Evolutionary conservation across 2,329 filamentous ascomycete species (phyloP).

Genomic region (Torrubiellomyces zombiae): DNA sequence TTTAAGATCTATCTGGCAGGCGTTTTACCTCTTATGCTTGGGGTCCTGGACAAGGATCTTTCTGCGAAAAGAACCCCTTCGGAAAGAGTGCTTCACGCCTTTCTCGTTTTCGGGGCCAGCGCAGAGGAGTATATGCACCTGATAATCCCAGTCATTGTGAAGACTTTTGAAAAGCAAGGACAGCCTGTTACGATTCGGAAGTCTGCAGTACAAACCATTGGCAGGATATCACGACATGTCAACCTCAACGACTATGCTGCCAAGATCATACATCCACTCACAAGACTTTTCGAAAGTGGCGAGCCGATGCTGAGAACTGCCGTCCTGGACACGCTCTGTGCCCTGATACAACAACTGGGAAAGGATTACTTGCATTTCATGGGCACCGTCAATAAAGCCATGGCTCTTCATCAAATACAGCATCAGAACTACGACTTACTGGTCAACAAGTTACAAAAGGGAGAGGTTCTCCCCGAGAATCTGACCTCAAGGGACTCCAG

Average conservation of each 20-base stretch:
- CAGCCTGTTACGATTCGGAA: constrained; percentile 69
- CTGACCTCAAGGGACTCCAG: constrained; percentile 70
- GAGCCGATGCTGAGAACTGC: constrained; percentile 62
- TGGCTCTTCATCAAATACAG: constrained; percentile 64
- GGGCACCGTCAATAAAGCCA: constrained; percentile 76
- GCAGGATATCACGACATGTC: constrained; percentile 85
- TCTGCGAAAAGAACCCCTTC: constrained; percentile 64
- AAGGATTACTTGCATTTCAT: constrained; percentile 93
- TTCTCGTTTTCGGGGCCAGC: constrained; percentile 88
- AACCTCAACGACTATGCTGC: constrained; percentile 95
- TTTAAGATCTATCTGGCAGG: constrained; percentile 93
- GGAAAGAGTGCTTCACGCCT: constrained; percentile 82
- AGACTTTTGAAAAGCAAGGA: constrained; percentile 78
- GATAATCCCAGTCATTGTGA: constrained; percentile 89
- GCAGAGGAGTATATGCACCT: constrained; percentile 98
- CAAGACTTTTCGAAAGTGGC: constrained; percentile 57
- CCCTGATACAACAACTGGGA: constrained; percentile 87
- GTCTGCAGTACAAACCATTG: constrained; percentile 84
- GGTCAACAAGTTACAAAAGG: constrained; percentile 83
- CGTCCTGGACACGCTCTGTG: constrained; percentile 85
- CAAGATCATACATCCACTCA: constrained; percentile 87
- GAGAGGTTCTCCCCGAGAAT: constrained; percentile 87
- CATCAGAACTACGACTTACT: constrained; percentile 87
- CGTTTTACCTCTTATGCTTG: constrained; percentile 83
- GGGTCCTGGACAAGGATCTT: constrained; percentile 74